Evolutionary conservation across 495 filamentous ascomycete species (phyloP), one percentile per base, ranked within the genome.

Genomic region (Evernia prunastri): DNA sequence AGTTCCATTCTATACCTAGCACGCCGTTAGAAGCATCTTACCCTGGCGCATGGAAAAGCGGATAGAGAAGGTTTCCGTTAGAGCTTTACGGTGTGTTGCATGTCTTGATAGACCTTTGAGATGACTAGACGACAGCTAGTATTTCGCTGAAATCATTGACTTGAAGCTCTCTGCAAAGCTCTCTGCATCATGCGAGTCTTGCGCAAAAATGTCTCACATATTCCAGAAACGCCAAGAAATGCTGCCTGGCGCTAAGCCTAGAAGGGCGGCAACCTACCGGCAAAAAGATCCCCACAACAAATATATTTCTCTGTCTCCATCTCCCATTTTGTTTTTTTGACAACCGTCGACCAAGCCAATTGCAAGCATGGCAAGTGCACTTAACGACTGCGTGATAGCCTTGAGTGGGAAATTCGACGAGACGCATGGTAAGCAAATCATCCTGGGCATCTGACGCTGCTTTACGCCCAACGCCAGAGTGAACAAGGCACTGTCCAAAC

Each of bases 391-490:
- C 37, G 74, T 72, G 18, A 77, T 91, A 45, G 82, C 80, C n/a
- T 70, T 88, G 33, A 84, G 82, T 64, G 87, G 88, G 27, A 79
- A 79, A 0, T 84, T 89, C 0, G 77, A 77, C 10, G 72, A 74
- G 23, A 80, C 78, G 18, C 87, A 89, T 67, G 73, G 81, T 81
- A 67, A 62, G 67, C 31, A 80, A 66, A 68, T 70, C 23, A 72
- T 76, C 39, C 51, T n/a, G 40, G 45, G 20, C n/a, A 70, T 23
- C 37, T 31, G n/a, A 17, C 57, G 20, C 43, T 29, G 7, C 49
- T 53, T 53, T 33, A 31, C 49, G 2, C 29, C 33, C 29, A 20
- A 29, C 29, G 3, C 27, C 33, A 54, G 17, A 3, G 17, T 54
- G 5, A 11, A 33, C 49, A 31, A 3, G 25, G 27, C 11, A 53